phyloP scores from a whole-genome alignment of 768 basidiomycete genomes.

The Paxillus rubicundulus region DNA sequence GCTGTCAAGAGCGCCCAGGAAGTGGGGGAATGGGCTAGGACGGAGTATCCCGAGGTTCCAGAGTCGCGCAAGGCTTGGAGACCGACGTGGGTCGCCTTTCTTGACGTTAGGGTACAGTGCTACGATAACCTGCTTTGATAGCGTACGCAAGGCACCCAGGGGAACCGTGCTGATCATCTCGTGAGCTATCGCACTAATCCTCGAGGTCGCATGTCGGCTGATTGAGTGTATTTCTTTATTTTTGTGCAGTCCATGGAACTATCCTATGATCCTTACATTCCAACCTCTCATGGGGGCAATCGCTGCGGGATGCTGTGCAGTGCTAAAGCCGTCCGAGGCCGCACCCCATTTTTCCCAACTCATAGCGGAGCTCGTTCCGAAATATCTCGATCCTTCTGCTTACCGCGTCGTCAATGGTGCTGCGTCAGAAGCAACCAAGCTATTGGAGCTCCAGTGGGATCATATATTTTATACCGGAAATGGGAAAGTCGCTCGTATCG shows the following conservation, averaged over 20 bases:
- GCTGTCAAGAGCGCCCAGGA: slow-evolving; percentile 43
- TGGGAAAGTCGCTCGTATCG: slow-evolving; percentile 22
- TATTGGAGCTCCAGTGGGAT: slow-evolving; percentile 31
- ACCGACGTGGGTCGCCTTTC: slow-evolving; percentile 34
- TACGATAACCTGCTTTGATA: neutral
- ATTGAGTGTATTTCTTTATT: neutral
- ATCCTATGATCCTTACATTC: slow-evolving; percentile 52
- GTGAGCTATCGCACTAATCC: slow-evolving; percentile 35
- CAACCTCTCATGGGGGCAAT: slow-evolving; percentile 70
- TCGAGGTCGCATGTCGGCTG: neutral
- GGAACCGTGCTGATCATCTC: slow-evolving; percentile 60
- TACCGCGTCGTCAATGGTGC: slow-evolving; percentile 54
- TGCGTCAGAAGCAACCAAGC: slow-evolving; percentile 37
- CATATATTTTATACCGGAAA: slow-evolving; percentile 41
- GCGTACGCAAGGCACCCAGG: slow-evolving; percentile 53
- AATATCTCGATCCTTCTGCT: slow-evolving; percentile 50
- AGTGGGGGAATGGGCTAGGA: slow-evolving; percentile 58
- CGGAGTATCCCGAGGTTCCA: slow-evolving; percentile 37
- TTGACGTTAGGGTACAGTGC: no score
- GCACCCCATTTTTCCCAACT: slow-evolving; percentile 47
- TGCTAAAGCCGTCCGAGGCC: slow-evolving; percentile 65
- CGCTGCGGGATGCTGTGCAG: slow-evolving; percentile 66
- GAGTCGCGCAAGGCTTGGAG: slow-evolving; percentile 49
- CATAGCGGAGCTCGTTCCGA: slow-evolving; percentile 52
- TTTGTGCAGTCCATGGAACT: slow-evolving; percentile 60